A percentile compares a stretch with the other conserved stretches of the same genome.
Conservation (phyloP, 2,329 filamentous ascomycete genomes). For the Neonectria ditissima region DNA sequence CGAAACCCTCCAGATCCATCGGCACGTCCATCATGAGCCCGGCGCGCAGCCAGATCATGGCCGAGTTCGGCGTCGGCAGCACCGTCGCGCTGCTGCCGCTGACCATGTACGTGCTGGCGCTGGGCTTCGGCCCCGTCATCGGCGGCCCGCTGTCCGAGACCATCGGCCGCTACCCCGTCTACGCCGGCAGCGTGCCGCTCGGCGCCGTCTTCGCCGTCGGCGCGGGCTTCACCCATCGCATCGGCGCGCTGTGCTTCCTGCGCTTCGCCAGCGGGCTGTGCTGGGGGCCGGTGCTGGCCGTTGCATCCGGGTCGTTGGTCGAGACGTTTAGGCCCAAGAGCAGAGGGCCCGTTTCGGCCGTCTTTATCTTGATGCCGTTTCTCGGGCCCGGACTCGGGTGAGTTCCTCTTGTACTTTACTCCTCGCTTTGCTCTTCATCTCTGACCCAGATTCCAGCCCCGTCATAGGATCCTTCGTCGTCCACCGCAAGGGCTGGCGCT, state of each 20-base stretch:
- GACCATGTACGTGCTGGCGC: slow-evolving; percentile 69
- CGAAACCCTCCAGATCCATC: slow-evolving; percentile 56
- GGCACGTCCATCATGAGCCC: slow-evolving; percentile 67
- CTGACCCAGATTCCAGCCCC: slow-evolving; percentile 51
- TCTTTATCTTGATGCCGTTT: slow-evolving; percentile 65
- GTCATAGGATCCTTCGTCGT: slow-evolving; percentile 62
- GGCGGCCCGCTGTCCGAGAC: slow-evolving; percentile 71
- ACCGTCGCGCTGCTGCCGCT: slow-evolving; percentile 70
- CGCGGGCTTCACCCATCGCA: slow-evolving; percentile 61
- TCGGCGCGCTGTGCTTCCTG: slow-evolving; percentile 63
- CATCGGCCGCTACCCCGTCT: slow-evolving; percentile 66
- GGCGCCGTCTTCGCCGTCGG: slow-evolving; percentile 69
- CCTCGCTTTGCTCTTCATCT: too few species aligned
- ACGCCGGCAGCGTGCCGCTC: slow-evolving; percentile 57
- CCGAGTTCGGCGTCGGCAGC: slow-evolving; percentile 64
- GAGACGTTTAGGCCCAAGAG: slow-evolving; percentile 60
- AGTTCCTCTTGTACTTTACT: too few species aligned
- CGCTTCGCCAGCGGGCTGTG: slow-evolving; percentile 69
- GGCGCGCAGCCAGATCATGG: slow-evolving; percentile 54
- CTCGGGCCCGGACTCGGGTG: slow-evolving; percentile 65
- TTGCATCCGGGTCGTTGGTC: slow-evolving; percentile 61
- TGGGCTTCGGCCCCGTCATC: slow-evolving; percentile 69
- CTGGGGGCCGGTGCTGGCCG: slow-evolving; percentile 61
- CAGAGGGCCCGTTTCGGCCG: slow-evolving; percentile 56
- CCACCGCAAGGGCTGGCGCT: slow-evolving; percentile 61